These are phyloP conservation scores for Sungouiozyma ichnusensis DNA, from an alignment of 805 yeast genomes.

Conservation along the genomic window DNA sequence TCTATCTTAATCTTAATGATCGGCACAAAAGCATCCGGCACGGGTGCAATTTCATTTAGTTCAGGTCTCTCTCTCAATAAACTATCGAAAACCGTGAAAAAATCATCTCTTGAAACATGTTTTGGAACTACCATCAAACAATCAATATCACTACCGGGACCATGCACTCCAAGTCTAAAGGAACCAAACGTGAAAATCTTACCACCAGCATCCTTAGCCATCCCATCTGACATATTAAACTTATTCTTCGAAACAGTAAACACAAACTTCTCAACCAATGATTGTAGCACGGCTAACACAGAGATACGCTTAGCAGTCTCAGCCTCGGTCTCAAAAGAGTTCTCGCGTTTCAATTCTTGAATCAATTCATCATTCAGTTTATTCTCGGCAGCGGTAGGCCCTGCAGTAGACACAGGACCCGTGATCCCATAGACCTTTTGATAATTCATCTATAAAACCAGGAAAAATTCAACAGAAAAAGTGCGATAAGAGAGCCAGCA, in stretches of 20 bases:
- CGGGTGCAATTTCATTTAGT: slow-evolving; percentile 81
- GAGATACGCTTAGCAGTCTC: slow-evolving; percentile 76
- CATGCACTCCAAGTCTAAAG: slow-evolving; percentile 89
- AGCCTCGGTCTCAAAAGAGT: slow-evolving; percentile 79
- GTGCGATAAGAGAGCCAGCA: too few species aligned
- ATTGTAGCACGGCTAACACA: slow-evolving; percentile 62
- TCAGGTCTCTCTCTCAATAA: slow-evolving; percentile 66
- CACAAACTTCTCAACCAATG: slow-evolving; percentile 71
- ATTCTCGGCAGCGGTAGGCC: slow-evolving; percentile 75
- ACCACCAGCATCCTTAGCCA: slow-evolving; percentile 97
- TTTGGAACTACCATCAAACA: slow-evolving; percentile 94
- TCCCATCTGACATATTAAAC: slow-evolving; percentile 84
- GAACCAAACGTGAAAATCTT: slow-evolving; percentile 95
- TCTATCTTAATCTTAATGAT: slow-evolving; percentile 79
- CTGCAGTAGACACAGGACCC: slow-evolving; percentile 71
- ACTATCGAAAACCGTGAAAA: slow-evolving; percentile 69
- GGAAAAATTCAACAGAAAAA: too few species aligned
- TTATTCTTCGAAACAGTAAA: slow-evolving; percentile 66
- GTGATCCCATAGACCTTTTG: slow-evolving; percentile 29
- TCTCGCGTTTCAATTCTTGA: slow-evolving; percentile 66
- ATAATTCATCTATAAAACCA: slow-evolving; percentile 23
- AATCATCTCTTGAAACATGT: slow-evolving; percentile 84
- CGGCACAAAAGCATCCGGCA: slow-evolving; percentile 97
- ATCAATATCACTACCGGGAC: slow-evolving; percentile 97
- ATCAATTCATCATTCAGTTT: slow-evolving; percentile 65